These are phyloP conservation scores for Pyrenochaeta sp. DNA, from an alignment of 2,329 filamentous ascomycete species.

Conservation along the genomic window DNA sequence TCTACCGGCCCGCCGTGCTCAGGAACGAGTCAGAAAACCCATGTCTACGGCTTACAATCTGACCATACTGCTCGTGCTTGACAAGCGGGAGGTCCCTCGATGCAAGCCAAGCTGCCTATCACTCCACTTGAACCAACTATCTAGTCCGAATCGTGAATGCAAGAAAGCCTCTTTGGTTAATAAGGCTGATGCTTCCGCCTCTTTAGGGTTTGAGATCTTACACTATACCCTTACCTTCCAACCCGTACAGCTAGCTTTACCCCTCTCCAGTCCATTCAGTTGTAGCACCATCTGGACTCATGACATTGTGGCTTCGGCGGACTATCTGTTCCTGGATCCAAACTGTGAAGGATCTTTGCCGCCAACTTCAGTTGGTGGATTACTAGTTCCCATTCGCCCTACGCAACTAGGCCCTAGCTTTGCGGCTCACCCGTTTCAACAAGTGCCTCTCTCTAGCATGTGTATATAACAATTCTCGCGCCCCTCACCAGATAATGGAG, in stretches of 20 bases:
- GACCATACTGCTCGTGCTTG: constrained; percentile 20
- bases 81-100: constrained; percentile 18
- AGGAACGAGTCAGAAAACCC: constrained; percentile 16
- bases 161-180: constrained; percentile 1
- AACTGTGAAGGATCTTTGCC: constrained; percentile 5
- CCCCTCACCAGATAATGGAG: constrained; percentile 10
- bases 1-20: constrained; percentile 26
- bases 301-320: constrained; percentile 28
- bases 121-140: not conserved
- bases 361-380: constrained; percentile 5
- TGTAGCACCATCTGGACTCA: constrained; percentile 6
- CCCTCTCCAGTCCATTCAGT: constrained; percentile 7
- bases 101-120: constrained; percentile 14
- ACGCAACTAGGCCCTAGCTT: constrained; percentile 2
- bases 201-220: constrained; percentile 14
- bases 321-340: constrained; percentile 15
- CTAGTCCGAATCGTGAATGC: constrained; percentile 1
- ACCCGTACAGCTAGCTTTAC: constrained; percentile 14
- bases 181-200: constrained; percentile 14
- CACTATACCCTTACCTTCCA: constrained; percentile 9
- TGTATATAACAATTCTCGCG: constrained; percentile 24
- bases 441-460: constrained; percentile 1
- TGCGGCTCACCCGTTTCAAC: not conserved
- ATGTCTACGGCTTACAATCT: constrained; percentile 13
- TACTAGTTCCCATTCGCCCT: constrained; percentile 7